Evolutionary conservation across 2,329 filamentous ascomycete genomes (phyloP).

Genomic region (Colletotrichum lindemuthianum): DNA sequence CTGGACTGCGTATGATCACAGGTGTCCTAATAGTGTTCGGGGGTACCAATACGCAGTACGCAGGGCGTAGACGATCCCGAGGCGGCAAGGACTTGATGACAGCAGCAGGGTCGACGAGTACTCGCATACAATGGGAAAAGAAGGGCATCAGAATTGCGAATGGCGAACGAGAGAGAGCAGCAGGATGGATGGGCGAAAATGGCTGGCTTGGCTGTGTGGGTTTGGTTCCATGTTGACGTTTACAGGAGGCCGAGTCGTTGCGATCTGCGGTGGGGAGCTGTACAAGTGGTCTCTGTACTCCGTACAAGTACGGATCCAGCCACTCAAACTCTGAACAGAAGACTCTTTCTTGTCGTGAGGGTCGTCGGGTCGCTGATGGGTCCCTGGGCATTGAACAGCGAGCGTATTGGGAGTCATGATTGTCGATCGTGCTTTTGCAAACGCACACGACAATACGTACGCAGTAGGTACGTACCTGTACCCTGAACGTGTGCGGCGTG

Average conservation of each 20-base stretch:
- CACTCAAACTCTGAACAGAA: too few relatives aligned
- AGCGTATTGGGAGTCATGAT: constrained; percentile 1
- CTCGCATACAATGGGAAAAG: not conserved
- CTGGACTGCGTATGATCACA: too few relatives aligned
- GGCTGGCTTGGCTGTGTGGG: constrained; percentile 30
- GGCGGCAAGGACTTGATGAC: not conserved
- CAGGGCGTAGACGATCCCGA: too few relatives aligned
- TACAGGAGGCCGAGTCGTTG: constrained; percentile 18
- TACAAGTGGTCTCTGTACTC: not conserved
- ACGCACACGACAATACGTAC: too few relatives aligned
- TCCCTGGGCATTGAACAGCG: not conserved
- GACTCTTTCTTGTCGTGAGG: too few relatives aligned
- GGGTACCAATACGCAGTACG: too few relatives aligned
- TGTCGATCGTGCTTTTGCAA: constrained; percentile 14
- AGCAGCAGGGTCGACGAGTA: not conserved
- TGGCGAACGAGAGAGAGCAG: constrained; percentile 6
- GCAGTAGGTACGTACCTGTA: too few relatives aligned
- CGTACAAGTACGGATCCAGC: too few relatives aligned
- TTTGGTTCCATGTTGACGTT: constrained; percentile 29
- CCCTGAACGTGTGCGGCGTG: not conserved
- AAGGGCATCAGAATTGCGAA: constrained; percentile 1
- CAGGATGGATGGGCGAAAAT: constrained; percentile 12
- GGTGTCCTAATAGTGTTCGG: too few relatives aligned
- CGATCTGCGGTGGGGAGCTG: constrained; percentile 28
- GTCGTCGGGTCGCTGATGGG: too few relatives aligned